phyloP scores from a whole-genome alignment of 805 yeast genomes.

The Ogataea saltuana region DNA sequence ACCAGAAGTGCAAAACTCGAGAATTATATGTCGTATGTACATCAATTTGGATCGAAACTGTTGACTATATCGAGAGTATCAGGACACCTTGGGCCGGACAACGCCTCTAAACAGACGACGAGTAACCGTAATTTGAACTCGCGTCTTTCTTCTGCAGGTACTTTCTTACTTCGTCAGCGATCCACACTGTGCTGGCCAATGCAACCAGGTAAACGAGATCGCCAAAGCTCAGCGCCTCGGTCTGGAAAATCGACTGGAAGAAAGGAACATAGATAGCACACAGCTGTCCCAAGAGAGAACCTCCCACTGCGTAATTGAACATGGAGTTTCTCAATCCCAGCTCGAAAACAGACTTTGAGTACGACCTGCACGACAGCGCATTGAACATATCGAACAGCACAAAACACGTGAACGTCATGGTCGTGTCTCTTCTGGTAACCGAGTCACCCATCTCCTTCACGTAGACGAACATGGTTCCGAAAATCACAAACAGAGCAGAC shows the following conservation, averaged over 20 bases:
- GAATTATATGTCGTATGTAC: too few relatives aligned
- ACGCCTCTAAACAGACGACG: slow-evolving; percentile 31
- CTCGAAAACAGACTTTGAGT: slow-evolving; percentile 78
- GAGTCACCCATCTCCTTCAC: slow-evolving; percentile 83
- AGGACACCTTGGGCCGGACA: too few relatives aligned
- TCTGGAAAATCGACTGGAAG: slow-evolving; percentile 89
- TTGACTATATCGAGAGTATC: too few relatives aligned
- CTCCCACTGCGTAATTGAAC: slow-evolving; percentile 92
- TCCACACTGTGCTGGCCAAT: slow-evolving; percentile 77
- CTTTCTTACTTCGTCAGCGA: slow-evolving; percentile 84
- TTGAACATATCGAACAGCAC: slow-evolving; percentile 96
- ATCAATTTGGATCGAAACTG: too few relatives aligned
- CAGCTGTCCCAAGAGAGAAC: slow-evolving; percentile 85
- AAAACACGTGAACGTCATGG: slow-evolving; percentile 98
- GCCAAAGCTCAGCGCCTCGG: slow-evolving; percentile 76
- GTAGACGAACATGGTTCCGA: slow-evolving; percentile 88
- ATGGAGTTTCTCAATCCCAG: slow-evolving; percentile 80
- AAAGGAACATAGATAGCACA: slow-evolving; percentile 93
- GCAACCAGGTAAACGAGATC: slow-evolving; percentile 66
- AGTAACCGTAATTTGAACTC: slow-evolving; percentile 28
- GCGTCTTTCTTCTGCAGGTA: slow-evolving; percentile 32
- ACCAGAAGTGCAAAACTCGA: too few relatives aligned
- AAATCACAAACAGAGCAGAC: slow-evolving; percentile 73
- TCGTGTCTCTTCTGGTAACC: slow-evolving; percentile 92
- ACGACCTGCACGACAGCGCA: slow-evolving; percentile 90